Evolutionary conservation across 192 early-diverging fungal genomes (phyloP).

Genomic region (Lunasporangiospora selenospora): DNA sequence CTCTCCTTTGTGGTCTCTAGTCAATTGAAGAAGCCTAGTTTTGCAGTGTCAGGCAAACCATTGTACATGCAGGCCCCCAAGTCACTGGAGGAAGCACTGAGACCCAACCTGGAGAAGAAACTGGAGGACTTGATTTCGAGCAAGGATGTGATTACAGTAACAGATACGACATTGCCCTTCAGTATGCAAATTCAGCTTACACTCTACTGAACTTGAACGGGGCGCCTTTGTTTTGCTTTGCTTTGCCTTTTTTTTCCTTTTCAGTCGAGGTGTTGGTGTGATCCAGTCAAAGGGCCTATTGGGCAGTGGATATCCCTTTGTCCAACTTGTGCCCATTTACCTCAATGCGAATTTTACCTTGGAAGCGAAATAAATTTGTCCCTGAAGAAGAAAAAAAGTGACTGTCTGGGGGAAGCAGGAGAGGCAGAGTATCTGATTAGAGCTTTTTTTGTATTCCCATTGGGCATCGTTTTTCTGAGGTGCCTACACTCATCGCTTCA

Average conservation of each 20-base stretch:
- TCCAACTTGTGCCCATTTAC: too few species aligned
- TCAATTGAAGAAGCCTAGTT: constrained; percentile 88
- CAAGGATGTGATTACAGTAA: constrained; percentile 80
- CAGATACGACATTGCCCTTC: constrained; percentile 79
- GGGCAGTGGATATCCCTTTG: too few species aligned
- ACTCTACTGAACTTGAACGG: constrained; percentile 3
- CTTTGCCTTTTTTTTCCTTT: too few species aligned
- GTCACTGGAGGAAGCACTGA: constrained; percentile 76
- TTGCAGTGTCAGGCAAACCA: constrained; percentile 58
- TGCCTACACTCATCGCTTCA: too few species aligned
- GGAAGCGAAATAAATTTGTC: too few species aligned
- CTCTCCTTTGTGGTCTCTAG: constrained; percentile 38
- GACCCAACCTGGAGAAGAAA: constrained; percentile 84
- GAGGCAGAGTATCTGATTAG: too few species aligned
- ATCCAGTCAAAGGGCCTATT: too few species aligned
- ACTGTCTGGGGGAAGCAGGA: too few species aligned
- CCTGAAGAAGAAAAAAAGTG: background rate
- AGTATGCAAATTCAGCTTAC: constrained; percentile 27
- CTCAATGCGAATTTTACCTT: too few species aligned
- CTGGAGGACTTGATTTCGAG: constrained; percentile 69
- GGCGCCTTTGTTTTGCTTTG: background rate
- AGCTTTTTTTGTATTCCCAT: too few species aligned
- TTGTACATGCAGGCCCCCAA: constrained; percentile 92
- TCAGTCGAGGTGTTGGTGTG: too few species aligned
- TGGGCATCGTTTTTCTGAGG: too few species aligned